Percentiles rank a stretch among this genome's conserved stretches.
Evolutionary conservation across 352 stramenopile genomes (phyloP).

Genomic region (Phytopythium chamaehyphon): DNA sequence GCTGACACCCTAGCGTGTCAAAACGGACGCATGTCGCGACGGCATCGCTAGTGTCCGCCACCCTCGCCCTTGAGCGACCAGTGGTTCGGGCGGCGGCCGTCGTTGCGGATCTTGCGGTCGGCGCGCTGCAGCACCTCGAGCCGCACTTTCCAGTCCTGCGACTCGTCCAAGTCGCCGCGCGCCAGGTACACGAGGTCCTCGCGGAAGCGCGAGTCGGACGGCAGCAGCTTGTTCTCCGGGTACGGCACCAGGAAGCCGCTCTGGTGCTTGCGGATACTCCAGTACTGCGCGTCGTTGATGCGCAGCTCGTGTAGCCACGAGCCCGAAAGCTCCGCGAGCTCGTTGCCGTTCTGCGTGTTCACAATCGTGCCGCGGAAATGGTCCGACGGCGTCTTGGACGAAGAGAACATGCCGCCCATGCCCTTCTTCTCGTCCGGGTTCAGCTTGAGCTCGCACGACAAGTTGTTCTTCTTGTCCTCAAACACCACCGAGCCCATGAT

Average conservation of each 20-base stretch:
- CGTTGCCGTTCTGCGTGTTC: constrained; percentile 50
- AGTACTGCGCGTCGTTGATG: constrained; percentile 68
- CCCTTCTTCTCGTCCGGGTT: constrained; percentile 85
- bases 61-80: constrained; percentile 55
- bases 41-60: constrained; percentile 28
- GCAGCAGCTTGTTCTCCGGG: constrained; percentile 53
- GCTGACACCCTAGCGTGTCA: neutral
- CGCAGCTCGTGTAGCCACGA: constrained; percentile 79
- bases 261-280: constrained; percentile 53
- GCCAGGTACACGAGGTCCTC: constrained; percentile 72
- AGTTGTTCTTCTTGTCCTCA: constrained; percentile 70
- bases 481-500: constrained; percentile 68
- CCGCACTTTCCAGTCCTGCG: constrained; percentile 83
- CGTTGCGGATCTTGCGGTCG: constrained; percentile 71
- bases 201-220: constrained; percentile 67
- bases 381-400: constrained; percentile 72
- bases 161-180: constrained; percentile 63
- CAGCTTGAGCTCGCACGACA: constrained; percentile 71
- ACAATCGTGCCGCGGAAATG: constrained; percentile 65
- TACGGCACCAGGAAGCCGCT: constrained; percentile 61
- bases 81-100: constrained; percentile 72
- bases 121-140: constrained; percentile 76
- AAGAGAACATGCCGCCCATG: constrained; percentile 82
- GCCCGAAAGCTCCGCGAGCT: constrained; percentile 68
- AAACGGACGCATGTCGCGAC: neutral